These are phyloP conservation scores for Elaeis guineensis DNA, from an alignment of 176 grass and related monocot genomes.

Conservation along the genomic window DNA sequence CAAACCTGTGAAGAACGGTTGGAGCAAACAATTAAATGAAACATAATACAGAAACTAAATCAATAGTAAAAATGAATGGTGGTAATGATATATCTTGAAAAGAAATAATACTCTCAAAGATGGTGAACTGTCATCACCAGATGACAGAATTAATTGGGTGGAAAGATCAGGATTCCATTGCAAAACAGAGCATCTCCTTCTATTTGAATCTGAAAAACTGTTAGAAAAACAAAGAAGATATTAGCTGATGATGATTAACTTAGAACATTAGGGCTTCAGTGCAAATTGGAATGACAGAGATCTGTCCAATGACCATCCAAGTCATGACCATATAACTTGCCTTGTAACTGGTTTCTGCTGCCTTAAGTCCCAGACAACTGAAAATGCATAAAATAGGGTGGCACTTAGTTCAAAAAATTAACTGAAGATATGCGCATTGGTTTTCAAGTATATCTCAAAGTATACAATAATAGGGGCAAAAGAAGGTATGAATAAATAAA, in stretches of 20 bases:
- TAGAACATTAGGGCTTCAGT: too few species aligned
- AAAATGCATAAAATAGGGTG: neutral
- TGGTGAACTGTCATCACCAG: slow-evolving; percentile 85
- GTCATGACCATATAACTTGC: slow-evolving; percentile 29
- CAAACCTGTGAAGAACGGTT: slow-evolving; percentile 51
- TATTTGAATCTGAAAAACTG: slow-evolving; percentile 89
- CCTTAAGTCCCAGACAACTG: slow-evolving; percentile 99
- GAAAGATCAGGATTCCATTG: slow-evolving; percentile 97
- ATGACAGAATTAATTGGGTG: slow-evolving; percentile 86
- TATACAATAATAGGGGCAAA: too few species aligned
- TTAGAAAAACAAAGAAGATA: neutral
- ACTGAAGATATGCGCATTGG: too few species aligned
- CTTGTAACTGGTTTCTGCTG: slow-evolving; percentile 79
- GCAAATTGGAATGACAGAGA: too few species aligned
- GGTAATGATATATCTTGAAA: too few species aligned
- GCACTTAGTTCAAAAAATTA: too few species aligned
- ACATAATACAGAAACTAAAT: too few species aligned
- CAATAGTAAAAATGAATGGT: too few species aligned
- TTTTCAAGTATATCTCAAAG: neutral
- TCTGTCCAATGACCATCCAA: neutral
- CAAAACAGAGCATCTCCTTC: slow-evolving; percentile 86
- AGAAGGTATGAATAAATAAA: too few species aligned
- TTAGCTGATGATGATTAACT: too few species aligned
- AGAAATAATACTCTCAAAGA: slow-evolving; percentile 67
- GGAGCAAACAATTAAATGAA: too few species aligned